Percentiles rank a stretch among this genome's conserved stretches.
phyloP scores from a whole-genome alignment of 2,329 filamentous ascomycete species.

The Paecilomyces formosus region DNA sequence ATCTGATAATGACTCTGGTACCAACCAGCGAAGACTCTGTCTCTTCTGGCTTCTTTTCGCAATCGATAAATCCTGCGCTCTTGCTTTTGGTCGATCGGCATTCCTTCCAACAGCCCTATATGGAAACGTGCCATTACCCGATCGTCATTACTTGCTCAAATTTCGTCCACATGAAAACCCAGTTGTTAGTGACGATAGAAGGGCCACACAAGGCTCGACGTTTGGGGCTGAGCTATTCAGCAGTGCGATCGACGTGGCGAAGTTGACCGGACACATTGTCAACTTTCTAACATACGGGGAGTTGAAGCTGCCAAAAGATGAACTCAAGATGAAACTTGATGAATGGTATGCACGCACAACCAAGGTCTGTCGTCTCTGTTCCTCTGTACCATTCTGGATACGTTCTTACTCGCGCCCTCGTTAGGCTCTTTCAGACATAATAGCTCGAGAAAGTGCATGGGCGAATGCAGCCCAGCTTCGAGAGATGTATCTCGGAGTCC shows the following conservation, averaged over 20 bases:
- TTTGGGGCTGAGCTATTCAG: not conserved
- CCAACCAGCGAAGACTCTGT: constrained; percentile 1
- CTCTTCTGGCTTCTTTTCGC: constrained; percentile 10
- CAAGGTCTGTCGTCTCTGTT: not conserved
- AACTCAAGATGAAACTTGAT: not conserved
- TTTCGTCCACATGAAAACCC: not conserved
- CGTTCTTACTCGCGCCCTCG: not conserved
- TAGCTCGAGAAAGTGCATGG: not conserved
- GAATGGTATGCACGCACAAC: not conserved
- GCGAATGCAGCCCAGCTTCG: constrained; percentile 1
- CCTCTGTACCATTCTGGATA: not conserved
- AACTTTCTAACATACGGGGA: not conserved
- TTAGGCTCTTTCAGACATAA: not conserved
- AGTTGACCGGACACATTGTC: not conserved
- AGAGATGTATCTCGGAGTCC: constrained; percentile 8
- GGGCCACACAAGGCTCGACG: not conserved
- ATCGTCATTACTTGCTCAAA: not conserved
- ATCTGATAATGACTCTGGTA: not conserved
- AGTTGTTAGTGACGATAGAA: not conserved
- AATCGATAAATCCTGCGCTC: constrained; percentile 9
- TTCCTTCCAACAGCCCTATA: constrained; percentile 7
- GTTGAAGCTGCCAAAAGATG: not conserved
- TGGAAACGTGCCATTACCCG: constrained; percentile 3
- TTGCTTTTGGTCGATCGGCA: constrained; percentile 10
- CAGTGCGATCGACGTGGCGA: not conserved